Percentiles rank a stretch among this genome's conserved stretches.
Conservation (phyloP, 73 alveolate genomes). For the Paramecium sonneborni region DNA sequence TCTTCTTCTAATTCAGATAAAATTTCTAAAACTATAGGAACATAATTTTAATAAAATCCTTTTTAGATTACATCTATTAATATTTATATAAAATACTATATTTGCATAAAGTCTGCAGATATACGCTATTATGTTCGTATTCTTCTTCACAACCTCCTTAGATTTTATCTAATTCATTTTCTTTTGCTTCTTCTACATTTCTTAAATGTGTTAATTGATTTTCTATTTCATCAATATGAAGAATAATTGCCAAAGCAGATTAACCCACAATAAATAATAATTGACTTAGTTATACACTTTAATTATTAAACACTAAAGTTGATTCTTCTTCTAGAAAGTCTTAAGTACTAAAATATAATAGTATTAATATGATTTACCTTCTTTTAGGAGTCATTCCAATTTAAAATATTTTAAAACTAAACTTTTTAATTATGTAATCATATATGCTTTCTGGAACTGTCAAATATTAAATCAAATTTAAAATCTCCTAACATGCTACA, state of each 20-base stretch:
- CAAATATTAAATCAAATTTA: not conserved
- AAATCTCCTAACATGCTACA: not conserved
- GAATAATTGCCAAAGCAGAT: not conserved
- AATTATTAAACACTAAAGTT: not conserved
- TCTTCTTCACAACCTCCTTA: conserved; percentile 60
- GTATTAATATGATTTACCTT: not conserved
- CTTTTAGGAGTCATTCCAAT: not conserved
- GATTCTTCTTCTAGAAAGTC: not conserved
- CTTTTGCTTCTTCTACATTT: conserved; percentile 27
- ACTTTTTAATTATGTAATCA: not conserved
- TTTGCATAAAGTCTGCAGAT: not conserved
- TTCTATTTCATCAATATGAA: not conserved
- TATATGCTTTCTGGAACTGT: not conserved
- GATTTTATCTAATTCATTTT: conserved; percentile 55
- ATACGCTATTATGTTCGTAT: conserved; percentile 15
- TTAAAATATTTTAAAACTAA: not conserved
- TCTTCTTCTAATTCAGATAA: not conserved
- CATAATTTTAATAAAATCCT: conserved; percentile 1
- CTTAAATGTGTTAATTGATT: conserved; percentile 33
- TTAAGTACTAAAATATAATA: not conserved
- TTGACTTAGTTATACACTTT: not conserved
- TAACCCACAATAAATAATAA: not conserved
- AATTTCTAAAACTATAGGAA: not conserved
- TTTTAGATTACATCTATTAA: not conserved
- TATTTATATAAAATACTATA: not conserved